A percentile compares a stretch with the other conserved stretches of the same genome.
Conservation (phyloP, 768 basidiomycete species). For the Leccinum uliginosum region DNA sequence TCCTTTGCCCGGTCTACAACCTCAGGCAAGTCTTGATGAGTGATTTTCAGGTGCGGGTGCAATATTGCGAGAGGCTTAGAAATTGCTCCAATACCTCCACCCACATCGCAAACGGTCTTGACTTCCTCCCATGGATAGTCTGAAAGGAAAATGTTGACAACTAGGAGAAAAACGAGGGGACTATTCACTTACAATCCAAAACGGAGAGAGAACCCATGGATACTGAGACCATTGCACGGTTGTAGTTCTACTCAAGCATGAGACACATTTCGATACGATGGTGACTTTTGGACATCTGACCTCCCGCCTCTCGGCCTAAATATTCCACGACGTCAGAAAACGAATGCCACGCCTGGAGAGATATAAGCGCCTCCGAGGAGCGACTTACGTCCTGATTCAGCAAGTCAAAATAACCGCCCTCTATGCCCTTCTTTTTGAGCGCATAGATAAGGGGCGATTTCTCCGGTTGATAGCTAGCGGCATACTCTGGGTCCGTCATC, state of each 20-base stretch:
- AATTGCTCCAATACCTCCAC: background rate
- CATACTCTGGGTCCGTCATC: conserved; percentile 24
- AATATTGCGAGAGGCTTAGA: background rate
- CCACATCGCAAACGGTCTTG: background rate
- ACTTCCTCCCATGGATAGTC: background rate
- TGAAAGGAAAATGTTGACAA: background rate
- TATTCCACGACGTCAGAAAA: background rate
- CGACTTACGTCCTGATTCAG: conserved; percentile 19
- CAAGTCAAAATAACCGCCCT: conserved; percentile 20
- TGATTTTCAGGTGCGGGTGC: background rate
- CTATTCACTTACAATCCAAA: background rate
- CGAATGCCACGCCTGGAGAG: background rate
- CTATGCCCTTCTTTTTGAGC: conserved; percentile 10
- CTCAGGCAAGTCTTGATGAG: background rate
- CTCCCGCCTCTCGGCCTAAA: conserved; percentile 13
- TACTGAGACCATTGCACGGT: conserved; percentile 22
- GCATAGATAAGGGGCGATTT: conserved; percentile 22
- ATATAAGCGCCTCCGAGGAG: background rate
- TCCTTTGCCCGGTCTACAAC: background rate
- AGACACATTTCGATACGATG: background rate
- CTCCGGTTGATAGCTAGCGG: conserved; percentile 17
- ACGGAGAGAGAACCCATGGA: conserved; percentile 15
- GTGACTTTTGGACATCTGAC: conserved; percentile 2
- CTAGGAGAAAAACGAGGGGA: background rate
- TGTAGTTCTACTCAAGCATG: conserved; percentile 12